phyloP scores from a whole-genome alignment of 2,329 filamentous ascomycete genomes.

The Alternaria metachromatica region DNA sequence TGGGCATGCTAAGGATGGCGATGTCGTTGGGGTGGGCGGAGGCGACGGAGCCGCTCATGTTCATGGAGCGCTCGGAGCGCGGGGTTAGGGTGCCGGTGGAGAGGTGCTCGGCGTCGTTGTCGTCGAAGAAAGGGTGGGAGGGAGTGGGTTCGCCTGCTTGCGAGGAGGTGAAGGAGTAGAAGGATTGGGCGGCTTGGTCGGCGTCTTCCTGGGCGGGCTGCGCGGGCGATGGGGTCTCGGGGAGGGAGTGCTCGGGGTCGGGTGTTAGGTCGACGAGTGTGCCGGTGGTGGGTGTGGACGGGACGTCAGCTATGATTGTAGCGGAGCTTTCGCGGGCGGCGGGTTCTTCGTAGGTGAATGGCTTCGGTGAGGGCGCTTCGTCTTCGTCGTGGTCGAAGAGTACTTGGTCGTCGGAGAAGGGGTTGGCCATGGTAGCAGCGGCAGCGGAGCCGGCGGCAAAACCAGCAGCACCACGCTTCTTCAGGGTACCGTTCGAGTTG shows the following conservation, averaged over 20 bases:
- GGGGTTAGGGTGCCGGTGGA: conserved; percentile 49
- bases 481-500: conserved; percentile 20
- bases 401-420: conserved; percentile 54
- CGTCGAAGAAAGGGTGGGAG: conserved; percentile 13
- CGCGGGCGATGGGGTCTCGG: conserved; percentile 24
- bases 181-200: conserved; percentile 42
- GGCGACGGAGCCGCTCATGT: conserved; percentile 35
- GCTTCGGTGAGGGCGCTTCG: conserved; percentile 38
- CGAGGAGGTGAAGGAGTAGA: conserved; percentile 45
- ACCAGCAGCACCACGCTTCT: conserved; percentile 43
- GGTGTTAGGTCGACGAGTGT: conserved; percentile 45
- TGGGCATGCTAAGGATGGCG: conserved; percentile 41
- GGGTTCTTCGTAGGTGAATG: conserved; percentile 34
- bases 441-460: conserved; percentile 50
- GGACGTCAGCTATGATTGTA: conserved; percentile 30
- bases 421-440: conserved; percentile 48
- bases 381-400: conserved; percentile 51
- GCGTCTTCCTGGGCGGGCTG: conserved; percentile 14
- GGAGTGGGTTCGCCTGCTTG: conserved; percentile 7
- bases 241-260: conserved; percentile 23
- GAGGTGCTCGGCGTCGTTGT: conserved; percentile 26
- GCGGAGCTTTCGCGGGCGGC: conserved; percentile 38
- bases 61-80: conserved; percentile 42
- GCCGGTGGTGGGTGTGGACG: conserved; percentile 14
- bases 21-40: conserved; percentile 42